A percentile compares a stretch with the other conserved stretches of the same genome.
These are phyloP conservation scores for Scedosporium apiospermum DNA, from an alignment of 2,329 filamentous ascomycete genomes.

Conservation along the genomic window DNA sequence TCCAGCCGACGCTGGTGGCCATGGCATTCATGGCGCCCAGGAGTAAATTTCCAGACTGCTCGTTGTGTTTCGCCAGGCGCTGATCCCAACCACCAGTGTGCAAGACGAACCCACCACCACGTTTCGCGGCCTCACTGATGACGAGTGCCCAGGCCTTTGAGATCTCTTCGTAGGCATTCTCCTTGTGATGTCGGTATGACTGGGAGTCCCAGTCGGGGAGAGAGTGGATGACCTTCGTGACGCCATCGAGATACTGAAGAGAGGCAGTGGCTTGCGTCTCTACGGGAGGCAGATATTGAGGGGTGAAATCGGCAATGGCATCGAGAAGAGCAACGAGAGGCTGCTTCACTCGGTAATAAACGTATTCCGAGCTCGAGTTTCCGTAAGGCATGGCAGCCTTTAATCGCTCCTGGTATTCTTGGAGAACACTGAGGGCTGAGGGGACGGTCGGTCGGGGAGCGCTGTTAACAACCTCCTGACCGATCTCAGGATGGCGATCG, in stretches of 20 bases:
- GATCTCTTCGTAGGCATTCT: conserved; percentile 93
- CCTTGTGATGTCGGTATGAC: conserved; percentile 84
- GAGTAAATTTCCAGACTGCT: conserved; percentile 74
- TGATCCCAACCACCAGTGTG: conserved; percentile 92
- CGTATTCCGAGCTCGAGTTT: conserved; percentile 79
- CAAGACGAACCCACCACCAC: conserved; percentile 79
- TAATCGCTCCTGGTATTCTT: conserved; percentile 71
- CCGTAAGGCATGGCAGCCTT: conserved; percentile 78
- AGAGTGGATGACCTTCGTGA: conserved; percentile 80
- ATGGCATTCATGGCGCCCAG: conserved; percentile 72
- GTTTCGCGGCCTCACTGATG: conserved; percentile 82
- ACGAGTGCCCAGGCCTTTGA: conserved; percentile 88
- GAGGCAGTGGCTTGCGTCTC: conserved; percentile 78
- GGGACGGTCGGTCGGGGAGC: conserved; percentile 81
- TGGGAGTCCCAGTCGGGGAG: conserved; percentile 87
- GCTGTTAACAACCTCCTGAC: conserved; percentile 70
- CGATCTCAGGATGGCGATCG: conserved; percentile 78
- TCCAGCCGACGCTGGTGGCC: conserved; percentile 67
- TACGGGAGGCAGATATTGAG: conserved; percentile 86
- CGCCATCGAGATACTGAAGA: conserved; percentile 78
- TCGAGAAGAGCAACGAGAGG: conserved; percentile 73
- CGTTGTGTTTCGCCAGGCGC: conserved; percentile 76
- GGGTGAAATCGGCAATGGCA: conserved; percentile 86
- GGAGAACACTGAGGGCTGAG: conserved; percentile 70
- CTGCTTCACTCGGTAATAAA: conserved; percentile 85